Evolutionary conservation across 176 grass and related monocot genomes (phyloP).

Genomic region (Cenchrus americanus): DNA sequence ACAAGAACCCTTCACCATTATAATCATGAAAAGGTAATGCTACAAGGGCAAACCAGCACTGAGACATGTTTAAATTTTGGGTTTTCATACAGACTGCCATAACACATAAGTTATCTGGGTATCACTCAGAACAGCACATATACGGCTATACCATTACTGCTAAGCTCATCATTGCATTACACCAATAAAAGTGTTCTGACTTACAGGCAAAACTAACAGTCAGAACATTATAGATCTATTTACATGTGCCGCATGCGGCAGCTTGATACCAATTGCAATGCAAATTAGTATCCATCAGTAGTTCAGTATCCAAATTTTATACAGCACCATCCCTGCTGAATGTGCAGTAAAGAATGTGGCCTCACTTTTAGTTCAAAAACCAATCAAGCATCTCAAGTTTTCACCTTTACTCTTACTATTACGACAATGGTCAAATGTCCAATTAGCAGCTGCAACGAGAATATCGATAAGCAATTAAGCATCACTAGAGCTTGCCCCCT

Average conservation of each 20-base stretch:
- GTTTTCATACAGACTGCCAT: neutral
- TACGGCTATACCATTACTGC: neutral
- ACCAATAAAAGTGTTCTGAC: constrained; percentile 15
- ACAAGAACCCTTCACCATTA: neutral
- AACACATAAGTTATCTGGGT: neutral
- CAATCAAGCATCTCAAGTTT: constrained; percentile 1
- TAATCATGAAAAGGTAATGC: neutral
- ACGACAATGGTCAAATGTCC: neutral
- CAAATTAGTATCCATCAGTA: neutral
- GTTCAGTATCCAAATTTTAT: neutral
- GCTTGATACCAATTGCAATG: neutral
- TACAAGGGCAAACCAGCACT: neutral
- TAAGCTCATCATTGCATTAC: neutral
- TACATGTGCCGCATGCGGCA: neutral
- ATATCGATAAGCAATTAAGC: neutral
- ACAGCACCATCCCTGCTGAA: neutral
- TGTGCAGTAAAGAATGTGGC: neutral
- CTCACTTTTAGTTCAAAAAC: constrained; percentile 25
- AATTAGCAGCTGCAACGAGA: neutral
- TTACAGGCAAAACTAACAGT: constrained; percentile 14
- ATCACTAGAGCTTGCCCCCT: neutral
- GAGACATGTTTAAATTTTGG: neutral
- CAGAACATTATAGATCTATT: neutral
- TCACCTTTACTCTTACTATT: constrained; percentile 8
- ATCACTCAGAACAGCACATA: neutral